Base-by-base conservation (phyloP, 495 filamentous ascomycete species). In the Podospora pseudoanserina region DNA sequence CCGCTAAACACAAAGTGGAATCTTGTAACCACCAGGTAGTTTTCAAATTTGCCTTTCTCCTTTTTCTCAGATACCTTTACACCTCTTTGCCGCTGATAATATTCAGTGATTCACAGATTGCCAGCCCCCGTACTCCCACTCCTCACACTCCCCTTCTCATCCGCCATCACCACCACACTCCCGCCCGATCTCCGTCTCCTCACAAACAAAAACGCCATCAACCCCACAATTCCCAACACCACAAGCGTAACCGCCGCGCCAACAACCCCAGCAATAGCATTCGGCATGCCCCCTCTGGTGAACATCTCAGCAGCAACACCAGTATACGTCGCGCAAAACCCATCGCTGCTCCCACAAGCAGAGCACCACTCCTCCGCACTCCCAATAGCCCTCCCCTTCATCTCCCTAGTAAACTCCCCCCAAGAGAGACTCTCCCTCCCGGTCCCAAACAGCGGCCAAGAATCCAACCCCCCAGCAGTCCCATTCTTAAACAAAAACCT, bases 401-500 rank as follows among this genome's bases (percentile, higher is more conserved):
- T 65, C 44, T 4, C 32, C 5, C 11, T 3, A 1, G 53, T 61
- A n/a, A 73, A 73, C 26, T 73, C 64, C 19, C 13, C 23, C 71
- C 71, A 73, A 3, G 57, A 11, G 56, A 73, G 58, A 1, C 58
- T 44, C 7, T 60, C 58, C 57, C 56, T 53, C 1, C 49, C 54
- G 1, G 4, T 26, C 15, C 68, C 71, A 58, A 73, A 71, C 11
- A 73, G 69, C 55, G 71, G 71, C 34, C 62, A 71, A 2, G 56
- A 3, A 13, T 23, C 16, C 56, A 71, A 26, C 23, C 6, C 4
- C 16, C 59, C 66, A 0, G 58, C 69, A 20, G 71, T 71, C 18
- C 71, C 71, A 61, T 73, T 73, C 49, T 54, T 55, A 63, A 73
- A 73, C 19, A 71, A 67, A 57, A 67, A 73, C 30, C 71, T 60